Evolutionary conservation across 2,329 filamentous ascomycete genomes (phyloP).

Genomic region (Cytospora mali): DNA sequence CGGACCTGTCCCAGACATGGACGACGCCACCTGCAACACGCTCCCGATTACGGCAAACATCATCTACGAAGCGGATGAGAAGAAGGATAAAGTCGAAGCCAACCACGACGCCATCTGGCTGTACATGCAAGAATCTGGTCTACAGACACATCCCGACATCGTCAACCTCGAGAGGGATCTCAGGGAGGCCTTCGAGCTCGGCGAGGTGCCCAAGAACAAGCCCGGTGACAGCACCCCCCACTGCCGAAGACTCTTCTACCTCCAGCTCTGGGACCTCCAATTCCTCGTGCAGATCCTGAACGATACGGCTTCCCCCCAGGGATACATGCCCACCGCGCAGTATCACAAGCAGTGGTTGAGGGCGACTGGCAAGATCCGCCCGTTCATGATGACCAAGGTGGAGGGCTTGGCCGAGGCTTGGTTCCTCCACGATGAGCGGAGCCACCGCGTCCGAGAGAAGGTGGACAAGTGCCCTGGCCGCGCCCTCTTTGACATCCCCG

Average conservation of each 20-base stretch:
- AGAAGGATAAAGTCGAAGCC: background rate
- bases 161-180: conserved; percentile 1
- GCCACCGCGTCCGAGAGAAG: conserved; percentile 8
- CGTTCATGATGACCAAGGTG: background rate
- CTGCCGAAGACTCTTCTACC: background rate
- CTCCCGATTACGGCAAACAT: background rate
- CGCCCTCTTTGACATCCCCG: conserved; percentile 12
- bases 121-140: background rate
- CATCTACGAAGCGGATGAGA: background rate
- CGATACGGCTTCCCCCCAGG: background rate
- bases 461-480: background rate
- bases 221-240: background rate
- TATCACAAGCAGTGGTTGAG: conserved; percentile 7
- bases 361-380: background rate
- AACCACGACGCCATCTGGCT: conserved; percentile 1
- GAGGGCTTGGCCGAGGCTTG: conserved; percentile 2
- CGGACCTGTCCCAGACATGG: conserved; percentile 1
- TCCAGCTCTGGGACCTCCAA: conserved; percentile 8
- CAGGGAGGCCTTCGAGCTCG: background rate
- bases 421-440: conserved; percentile 14
- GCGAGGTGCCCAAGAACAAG: background rate
- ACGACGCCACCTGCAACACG: background rate
- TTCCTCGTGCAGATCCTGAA: conserved; percentile 6
- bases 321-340: background rate
- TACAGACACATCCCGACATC: background rate